A percentile compares a stretch with the other conserved stretches of the same genome.
Conservation (phyloP, 2,329 filamentous ascomycete genomes). For the Paecilomyces fulvus region DNA sequence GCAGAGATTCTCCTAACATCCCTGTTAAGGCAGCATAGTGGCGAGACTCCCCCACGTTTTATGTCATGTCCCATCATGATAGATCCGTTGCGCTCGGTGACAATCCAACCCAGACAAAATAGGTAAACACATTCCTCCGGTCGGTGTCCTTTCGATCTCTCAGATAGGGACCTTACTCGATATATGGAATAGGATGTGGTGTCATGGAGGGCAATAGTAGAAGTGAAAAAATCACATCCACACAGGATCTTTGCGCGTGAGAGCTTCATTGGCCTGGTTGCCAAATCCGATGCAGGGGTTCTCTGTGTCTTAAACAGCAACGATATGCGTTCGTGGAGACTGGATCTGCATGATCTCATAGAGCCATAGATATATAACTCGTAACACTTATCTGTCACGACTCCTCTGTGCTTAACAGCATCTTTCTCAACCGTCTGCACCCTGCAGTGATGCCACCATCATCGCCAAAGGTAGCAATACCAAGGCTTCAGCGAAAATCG, state of each 20-base stretch:
- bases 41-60: neutral
- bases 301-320: neutral
- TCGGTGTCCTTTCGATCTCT: neutral
- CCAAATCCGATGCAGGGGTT: neutral
- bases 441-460: neutral
- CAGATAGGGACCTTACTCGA: neutral
- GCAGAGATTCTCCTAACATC: neutral
- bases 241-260: neutral
- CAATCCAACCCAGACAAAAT: neutral
- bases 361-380: neutral
- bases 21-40: neutral
- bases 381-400: neutral
- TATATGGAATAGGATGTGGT: neutral
- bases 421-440: neutral
- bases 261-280: neutral
- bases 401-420: neutral
- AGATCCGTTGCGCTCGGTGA: neutral
- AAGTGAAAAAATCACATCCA: neutral
- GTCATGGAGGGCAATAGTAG: neutral
- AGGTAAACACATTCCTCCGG: neutral
- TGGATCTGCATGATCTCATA: neutral
- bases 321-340: neutral
- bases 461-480: neutral
- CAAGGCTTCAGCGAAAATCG: neutral
- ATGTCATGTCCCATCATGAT: neutral